A percentile compares a stretch with the other conserved stretches of the same genome.
Conservation (phyloP, 2,329 filamentous ascomycete genomes). For the Fusarium armeniacum region DNA sequence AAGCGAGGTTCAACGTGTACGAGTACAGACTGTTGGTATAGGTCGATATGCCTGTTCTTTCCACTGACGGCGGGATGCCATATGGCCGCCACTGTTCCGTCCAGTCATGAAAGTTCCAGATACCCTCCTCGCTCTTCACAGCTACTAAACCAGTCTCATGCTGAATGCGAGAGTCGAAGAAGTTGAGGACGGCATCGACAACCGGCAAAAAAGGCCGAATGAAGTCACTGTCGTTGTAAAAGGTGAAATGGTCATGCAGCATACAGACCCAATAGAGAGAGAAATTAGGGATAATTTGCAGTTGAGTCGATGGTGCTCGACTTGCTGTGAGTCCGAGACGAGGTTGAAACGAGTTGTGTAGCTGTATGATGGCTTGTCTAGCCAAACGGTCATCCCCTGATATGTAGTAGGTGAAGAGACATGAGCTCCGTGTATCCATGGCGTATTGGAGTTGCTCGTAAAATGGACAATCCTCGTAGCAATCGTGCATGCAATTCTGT, state of each 20-base stretch:
- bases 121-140: neutral
- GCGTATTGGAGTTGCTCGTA: constrained; percentile 15
- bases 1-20: neutral
- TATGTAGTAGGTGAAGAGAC: neutral
- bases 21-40: neutral
- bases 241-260: neutral
- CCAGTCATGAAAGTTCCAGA: constrained; percentile 7
- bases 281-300: constrained; percentile 2
- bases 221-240: neutral
- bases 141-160: accelerated
- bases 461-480: constrained; percentile 9
- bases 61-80: neutral
- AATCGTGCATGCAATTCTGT: constrained; percentile 10
- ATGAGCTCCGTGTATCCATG: constrained; percentile 1
- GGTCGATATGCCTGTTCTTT: neutral
- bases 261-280: constrained; percentile 12
- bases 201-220: neutral
- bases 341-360: constrained; percentile 1
- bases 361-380: neutral
- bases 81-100: constrained; percentile 3
- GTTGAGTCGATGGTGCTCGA: neutral
- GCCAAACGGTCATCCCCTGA: neutral
- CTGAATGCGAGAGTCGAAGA: neutral
- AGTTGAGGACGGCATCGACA: neutral
- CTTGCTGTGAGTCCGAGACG: constrained; percentile 1